phyloP scores from a whole-genome alignment of 495 filamentous ascomycete genomes.

The Neurospora intermedia region DNA sequence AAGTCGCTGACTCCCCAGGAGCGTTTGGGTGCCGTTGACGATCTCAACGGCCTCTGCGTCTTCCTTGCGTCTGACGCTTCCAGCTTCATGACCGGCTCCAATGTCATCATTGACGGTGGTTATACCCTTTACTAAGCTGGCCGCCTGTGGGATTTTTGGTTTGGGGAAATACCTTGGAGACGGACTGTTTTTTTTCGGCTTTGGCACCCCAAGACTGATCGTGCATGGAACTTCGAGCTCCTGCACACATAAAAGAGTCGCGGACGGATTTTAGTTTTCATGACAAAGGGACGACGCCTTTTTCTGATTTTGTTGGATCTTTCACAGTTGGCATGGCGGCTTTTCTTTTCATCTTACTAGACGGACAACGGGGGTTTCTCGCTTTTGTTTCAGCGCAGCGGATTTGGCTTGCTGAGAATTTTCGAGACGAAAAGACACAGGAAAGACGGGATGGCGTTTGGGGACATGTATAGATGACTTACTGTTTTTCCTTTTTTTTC shows the following conservation, averaged over 20 bases:
- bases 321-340: background rate
- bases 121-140: constrained; percentile 35
- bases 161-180: background rate
- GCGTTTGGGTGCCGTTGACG: constrained; percentile 61
- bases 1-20: constrained; percentile 59
- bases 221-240: background rate
- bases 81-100: constrained; percentile 67
- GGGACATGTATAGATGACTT: background rate
- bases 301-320: background rate
- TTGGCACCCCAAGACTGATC: background rate
- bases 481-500: background rate
- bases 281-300: background rate
- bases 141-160: background rate
- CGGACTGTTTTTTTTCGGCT: background rate
- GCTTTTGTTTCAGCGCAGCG: background rate
- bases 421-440: background rate
- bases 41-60: constrained; percentile 68
- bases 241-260: background rate
- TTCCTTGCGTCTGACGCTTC: constrained; percentile 66
- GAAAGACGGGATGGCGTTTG: background rate
- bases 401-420: background rate
- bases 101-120: constrained; percentile 65
- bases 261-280: background rate
- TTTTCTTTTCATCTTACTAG: background rate
- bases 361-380: background rate